Evolutionary conservation across 768 basidiomycete genomes (phyloP).

Genomic region (Galerina sulciceps): DNA sequence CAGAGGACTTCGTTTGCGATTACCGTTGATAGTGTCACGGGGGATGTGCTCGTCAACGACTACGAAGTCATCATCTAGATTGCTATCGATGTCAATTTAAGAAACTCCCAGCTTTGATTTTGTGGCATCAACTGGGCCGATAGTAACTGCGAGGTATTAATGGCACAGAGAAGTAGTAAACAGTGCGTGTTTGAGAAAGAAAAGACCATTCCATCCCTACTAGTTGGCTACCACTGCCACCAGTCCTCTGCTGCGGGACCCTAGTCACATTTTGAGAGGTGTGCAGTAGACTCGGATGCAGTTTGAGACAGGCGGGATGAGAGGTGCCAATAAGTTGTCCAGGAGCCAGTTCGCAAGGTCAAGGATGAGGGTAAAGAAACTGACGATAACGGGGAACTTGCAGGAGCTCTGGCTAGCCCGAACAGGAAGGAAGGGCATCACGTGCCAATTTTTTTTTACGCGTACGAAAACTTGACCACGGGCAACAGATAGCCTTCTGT

Average conservation of each 20-base stretch:
- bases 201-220: not conserved
- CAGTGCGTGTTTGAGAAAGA: not conserved
- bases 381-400: no score
- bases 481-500: no score
- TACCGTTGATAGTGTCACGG: not conserved
- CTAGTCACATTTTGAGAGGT: no score
- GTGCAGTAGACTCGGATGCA: no score
- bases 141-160: not conserved
- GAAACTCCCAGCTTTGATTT: not conserved
- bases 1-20: not conserved
- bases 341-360: no score
- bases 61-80: not conserved
- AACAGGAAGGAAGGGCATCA: not conserved
- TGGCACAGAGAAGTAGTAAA: not conserved
- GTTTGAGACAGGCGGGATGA: no score
- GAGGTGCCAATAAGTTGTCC: no score
- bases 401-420: no score
- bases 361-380: no score
- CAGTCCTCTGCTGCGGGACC: no score
- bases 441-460: slow-evolving; percentile 4
- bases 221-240: no score
- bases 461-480: not conserved
- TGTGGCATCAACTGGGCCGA: not conserved
- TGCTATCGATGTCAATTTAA: no score
- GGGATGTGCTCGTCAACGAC: not conserved